A percentile compares a stretch with the other conserved stretches of the same genome.
phyloP scores from a whole-genome alignment of 2,329 filamentous ascomycete species.

The Aspergillus texensis region DNA sequence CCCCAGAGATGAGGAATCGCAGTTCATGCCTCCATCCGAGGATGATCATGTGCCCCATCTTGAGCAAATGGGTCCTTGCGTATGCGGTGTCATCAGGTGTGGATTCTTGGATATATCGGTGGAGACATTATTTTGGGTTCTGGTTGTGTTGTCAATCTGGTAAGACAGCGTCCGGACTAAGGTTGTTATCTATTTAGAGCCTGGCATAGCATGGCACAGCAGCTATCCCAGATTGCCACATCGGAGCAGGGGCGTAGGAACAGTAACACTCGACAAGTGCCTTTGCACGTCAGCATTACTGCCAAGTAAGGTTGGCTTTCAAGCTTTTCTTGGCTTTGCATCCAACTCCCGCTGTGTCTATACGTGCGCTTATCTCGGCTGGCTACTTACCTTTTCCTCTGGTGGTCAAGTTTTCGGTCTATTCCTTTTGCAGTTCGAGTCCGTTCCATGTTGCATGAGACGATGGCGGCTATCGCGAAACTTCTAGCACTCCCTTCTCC shows the following conservation, averaged over 20 bases:
- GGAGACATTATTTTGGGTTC: slow-evolving; percentile 33
- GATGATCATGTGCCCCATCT: slow-evolving; percentile 12
- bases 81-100: slow-evolving; percentile 7
- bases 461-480: not conserved
- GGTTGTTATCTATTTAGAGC: not conserved
- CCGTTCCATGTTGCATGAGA: not conserved
- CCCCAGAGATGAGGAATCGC: not conserved
- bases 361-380: not conserved
- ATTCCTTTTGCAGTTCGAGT: not conserved
- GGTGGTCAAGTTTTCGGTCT: not conserved
- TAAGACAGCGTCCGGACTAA: not conserved
- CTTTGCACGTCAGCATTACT: not conserved
- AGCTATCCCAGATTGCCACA: not conserved
- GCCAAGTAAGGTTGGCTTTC: not conserved
- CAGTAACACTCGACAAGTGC: not conserved
- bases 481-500: not conserved
- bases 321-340: slow-evolving; percentile 10
- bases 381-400: not conserved
- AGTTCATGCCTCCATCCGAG: slow-evolving; percentile 10
- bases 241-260: not conserved
- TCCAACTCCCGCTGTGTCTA: not conserved
- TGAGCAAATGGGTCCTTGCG: slow-evolving; percentile 19
- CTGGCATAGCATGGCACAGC: not conserved
- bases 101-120: slow-evolving; percentile 29
- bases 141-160: slow-evolving; percentile 23